Base-by-base conservation (phyloP, 2,329 filamentous ascomycete genomes). In the Stachybotrys chlorohalonatus region DNA sequence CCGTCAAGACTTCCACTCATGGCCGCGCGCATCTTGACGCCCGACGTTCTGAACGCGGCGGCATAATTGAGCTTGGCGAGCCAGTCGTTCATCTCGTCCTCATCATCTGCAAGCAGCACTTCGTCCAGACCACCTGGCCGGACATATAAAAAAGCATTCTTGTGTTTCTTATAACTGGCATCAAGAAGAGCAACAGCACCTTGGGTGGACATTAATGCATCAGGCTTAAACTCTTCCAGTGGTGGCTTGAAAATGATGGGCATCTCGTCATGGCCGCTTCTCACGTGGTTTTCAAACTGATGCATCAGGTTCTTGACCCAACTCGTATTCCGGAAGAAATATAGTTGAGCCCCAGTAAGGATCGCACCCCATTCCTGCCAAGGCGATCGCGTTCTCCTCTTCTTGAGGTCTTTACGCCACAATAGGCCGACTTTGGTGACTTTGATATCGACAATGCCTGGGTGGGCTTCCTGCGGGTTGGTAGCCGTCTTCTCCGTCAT, bases 281-380 rank as follows among this genome's bases (percentile, higher is more conserved):
- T 94, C 62, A 90, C 78, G 63, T 96, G 90, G 11, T 79, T 77
- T 49, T 96, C 91, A 66, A 93, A 86, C 67, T 99, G 94, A 59
- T 89, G 82, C 75, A 97, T 91, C 59, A 99, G 72, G 56, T 82
- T 88, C 70, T 96, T 97, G 39, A 95, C 85, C 93, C 94, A 99
- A 17, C 85, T 79, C 6, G 90, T 87, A 67, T 97, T 96, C 55
- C 90, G 86, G 75, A 97, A 99, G 70, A 99, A 90, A 69, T 96
- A 99, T 7, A 99, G 81, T 65, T 96, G 93, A 6, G 94, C 95
- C n/a, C 93, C 90, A 1, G 94, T 99, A 32, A 99, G 79, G 56
- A 99, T 88, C 30, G 91, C 94, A 53, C 94, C 94, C 94, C 94
- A 99, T 78, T 99, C 94, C 67, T 96, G 93, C 94, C 94, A 99